Evolutionary conservation across 352 stramenopile species (phyloP).

Genomic region (Pythium rishiriense): DNA sequence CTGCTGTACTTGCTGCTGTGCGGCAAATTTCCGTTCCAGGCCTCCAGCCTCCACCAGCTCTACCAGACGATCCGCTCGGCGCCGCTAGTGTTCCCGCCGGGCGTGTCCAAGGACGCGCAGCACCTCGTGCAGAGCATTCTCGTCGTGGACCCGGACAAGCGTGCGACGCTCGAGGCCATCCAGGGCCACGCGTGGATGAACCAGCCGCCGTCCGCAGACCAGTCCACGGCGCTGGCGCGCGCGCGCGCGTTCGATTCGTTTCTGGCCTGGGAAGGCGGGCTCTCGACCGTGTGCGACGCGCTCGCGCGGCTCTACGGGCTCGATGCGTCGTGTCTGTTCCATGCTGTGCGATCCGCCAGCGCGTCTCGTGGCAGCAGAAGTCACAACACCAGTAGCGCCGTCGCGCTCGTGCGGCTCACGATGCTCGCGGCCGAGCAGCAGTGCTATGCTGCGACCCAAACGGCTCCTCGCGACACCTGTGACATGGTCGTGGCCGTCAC

Average conservation of each 20-base stretch:
- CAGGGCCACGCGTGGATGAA: constrained; percentile 42
- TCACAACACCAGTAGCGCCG: constrained; percentile 2
- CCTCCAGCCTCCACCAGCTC: constrained; percentile 44
- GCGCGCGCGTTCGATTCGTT: constrained; percentile 19
- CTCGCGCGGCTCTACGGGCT: constrained; percentile 31
- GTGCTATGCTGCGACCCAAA: constrained; percentile 1
- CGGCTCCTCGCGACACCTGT: no score
- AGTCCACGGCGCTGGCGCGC: not conserved
- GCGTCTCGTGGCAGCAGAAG: not conserved
- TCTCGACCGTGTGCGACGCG: constrained; percentile 17
- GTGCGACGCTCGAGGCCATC: constrained; percentile 38
- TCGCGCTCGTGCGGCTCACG: constrained; percentile 28
- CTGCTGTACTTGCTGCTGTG: constrained; percentile 51
- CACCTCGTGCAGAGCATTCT: constrained; percentile 48
- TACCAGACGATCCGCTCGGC: constrained; percentile 38
- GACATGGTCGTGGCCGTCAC: not conserved
- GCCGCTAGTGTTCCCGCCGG: constrained; percentile 18
- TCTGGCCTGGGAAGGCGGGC: constrained; percentile 23
- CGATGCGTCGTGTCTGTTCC: not conserved
- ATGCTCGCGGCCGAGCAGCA: constrained; percentile 20
- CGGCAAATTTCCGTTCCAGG: constrained; percentile 84
- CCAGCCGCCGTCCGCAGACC: not conserved
- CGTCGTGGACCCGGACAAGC: constrained; percentile 39
- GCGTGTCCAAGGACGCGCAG: constrained; percentile 42
- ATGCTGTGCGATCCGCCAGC: not conserved